Evolutionary conservation across 179 eudicot genomes (phyloP).

Genomic region (Corrigiola litoralis): DNA sequence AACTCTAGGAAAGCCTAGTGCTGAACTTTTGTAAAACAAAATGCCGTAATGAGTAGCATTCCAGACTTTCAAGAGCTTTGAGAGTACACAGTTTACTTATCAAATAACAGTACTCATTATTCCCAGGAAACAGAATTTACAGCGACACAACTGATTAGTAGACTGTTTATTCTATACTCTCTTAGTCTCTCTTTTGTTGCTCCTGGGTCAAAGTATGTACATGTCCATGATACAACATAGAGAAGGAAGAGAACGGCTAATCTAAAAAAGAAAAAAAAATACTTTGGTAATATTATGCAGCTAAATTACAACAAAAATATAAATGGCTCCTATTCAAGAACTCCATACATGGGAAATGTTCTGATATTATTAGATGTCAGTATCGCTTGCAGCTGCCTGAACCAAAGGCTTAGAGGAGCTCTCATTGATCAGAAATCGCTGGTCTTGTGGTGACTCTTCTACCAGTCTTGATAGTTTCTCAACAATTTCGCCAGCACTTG

Average conservation of each 20-base stretch:
- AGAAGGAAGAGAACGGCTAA: no score
- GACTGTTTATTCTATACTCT: neutral
- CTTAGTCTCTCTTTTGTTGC: neutral
- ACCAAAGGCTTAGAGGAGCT: slow-evolving; percentile 68
- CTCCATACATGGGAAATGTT: neutral
- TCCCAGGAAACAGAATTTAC: neutral
- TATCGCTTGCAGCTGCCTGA: slow-evolving; percentile 16
- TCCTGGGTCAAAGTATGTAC: neutral
- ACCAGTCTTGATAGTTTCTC: slow-evolving; percentile 67
- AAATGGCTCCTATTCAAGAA: no score
- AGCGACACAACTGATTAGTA: neutral
- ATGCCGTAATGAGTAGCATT: slow-evolving; percentile 9
- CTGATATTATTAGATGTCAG: no score
- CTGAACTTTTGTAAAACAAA: slow-evolving; percentile 8
- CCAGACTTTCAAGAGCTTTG: slow-evolving; percentile 10
- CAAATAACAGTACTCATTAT: neutral
- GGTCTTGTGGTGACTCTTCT: slow-evolving; percentile 40
- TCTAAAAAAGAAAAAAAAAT: no score
- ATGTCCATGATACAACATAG: neutral
- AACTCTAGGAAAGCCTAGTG: slow-evolving; percentile 18
- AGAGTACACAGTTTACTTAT: slow-evolving; percentile 7
- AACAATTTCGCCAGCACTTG: slow-evolving; percentile 73
- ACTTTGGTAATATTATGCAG: no score
- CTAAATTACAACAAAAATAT: no score
- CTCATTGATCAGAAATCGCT: slow-evolving; percentile 39